These are phyloP conservation scores for Populus hybrid DNA, from an alignment of 441 rosid species.

Conservation along the genomic window DNA sequence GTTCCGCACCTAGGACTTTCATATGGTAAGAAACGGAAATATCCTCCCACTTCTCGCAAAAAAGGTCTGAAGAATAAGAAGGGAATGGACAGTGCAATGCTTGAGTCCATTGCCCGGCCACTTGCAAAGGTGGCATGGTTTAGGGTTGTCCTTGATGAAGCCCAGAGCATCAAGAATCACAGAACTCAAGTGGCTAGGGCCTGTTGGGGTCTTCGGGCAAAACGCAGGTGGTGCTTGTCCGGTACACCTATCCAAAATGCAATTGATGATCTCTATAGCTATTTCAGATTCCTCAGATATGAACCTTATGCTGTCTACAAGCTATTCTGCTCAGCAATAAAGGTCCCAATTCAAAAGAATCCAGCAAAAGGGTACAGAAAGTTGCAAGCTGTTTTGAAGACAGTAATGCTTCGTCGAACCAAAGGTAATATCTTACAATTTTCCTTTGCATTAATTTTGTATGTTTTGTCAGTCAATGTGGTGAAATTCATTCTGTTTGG, in stretches of 20 bases:
- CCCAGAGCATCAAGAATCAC: slow-evolving; percentile 91
- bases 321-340: slow-evolving; percentile 54
- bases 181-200: slow-evolving; percentile 94
- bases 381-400: slow-evolving; percentile 78
- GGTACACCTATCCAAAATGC: slow-evolving; percentile 97
- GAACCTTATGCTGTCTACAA: slow-evolving; percentile 66
- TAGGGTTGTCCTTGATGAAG: slow-evolving; percentile 90
- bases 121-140: slow-evolving; percentile 91
- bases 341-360: slow-evolving; percentile 57
- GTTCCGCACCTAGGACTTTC: slow-evolving; percentile 29
- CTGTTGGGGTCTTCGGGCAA: slow-evolving; percentile 96
- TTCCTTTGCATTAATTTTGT: background rate
- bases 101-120: slow-evolving; percentile 61
- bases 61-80: slow-evolving; percentile 50
- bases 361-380: slow-evolving; percentile 63
- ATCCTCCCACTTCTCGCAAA: slow-evolving; percentile 45
- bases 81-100: slow-evolving; percentile 33
- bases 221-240: slow-evolving; percentile 95
- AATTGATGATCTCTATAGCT: slow-evolving; percentile 89
- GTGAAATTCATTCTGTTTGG: slow-evolving; percentile 8
- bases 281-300: slow-evolving; percentile 89
- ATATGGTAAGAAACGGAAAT: slow-evolving; percentile 55
- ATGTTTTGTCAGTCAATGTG: background rate
- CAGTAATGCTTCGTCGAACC: slow-evolving; percentile 92
- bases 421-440: slow-evolving; percentile 55